Percentiles rank a stretch among this genome's conserved stretches.
Evolutionary conservation across 345 rosid genomes (phyloP).

Genomic region (Corchorus capsularis): DNA sequence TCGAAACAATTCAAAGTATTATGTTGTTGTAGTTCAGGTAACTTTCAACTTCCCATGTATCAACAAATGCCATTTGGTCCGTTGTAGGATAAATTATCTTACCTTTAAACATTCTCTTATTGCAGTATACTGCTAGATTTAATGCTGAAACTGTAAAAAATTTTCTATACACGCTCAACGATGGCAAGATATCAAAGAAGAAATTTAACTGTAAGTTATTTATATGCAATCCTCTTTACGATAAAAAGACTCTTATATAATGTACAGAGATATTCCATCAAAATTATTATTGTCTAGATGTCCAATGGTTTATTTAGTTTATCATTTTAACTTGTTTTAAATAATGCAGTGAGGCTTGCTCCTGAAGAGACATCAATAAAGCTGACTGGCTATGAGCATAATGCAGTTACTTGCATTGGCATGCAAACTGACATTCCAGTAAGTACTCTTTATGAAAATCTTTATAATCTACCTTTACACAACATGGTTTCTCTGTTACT

Average conservation of each 20-base stretch:
- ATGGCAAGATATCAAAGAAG: constrained; percentile 78
- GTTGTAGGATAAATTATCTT: constrained; percentile 8
- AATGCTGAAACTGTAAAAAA: constrained; percentile 79
- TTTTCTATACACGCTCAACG: constrained; percentile 61
- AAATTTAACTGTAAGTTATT: constrained; percentile 76
- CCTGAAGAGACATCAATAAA: constrained; percentile 73
- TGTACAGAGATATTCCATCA: neutral
- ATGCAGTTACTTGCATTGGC: constrained; percentile 84
- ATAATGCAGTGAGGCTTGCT: constrained; percentile 86
- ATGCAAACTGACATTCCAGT: constrained; percentile 84
- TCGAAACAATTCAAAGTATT: constrained; percentile 77
- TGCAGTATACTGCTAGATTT: constrained; percentile 81
- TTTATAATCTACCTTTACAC: constrained; percentile 8
- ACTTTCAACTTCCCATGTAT: constrained; percentile 1
- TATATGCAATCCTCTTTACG: constrained; percentile 4
- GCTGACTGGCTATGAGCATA: constrained; percentile 82
- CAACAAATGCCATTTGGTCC: constrained; percentile 8
- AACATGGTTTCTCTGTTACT: too few species aligned
- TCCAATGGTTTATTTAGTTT: constrained; percentile 7
- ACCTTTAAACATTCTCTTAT: constrained; percentile 17
- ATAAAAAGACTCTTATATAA: neutral
- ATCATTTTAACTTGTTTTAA: neutral
- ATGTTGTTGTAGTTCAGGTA: constrained; percentile 87
- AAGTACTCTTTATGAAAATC: constrained; percentile 27
- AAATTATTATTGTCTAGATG: constrained; percentile 1